Conservation (phyloP, 2,329 filamentous ascomycete genomes). For the Pseudogymnoascus sp. region DNA sequence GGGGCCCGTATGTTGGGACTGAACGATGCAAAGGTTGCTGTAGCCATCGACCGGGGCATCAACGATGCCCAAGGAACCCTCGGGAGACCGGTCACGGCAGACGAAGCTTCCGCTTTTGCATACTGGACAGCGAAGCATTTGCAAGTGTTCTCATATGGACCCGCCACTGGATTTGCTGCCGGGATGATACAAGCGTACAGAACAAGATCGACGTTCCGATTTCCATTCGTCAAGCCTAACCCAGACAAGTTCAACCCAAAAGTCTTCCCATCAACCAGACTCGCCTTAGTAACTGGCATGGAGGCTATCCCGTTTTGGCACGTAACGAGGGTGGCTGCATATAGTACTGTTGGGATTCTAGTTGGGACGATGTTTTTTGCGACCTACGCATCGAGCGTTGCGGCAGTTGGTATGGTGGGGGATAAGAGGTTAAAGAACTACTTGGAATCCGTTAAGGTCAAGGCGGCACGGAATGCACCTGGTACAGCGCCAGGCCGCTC, state of each 20-base stretch:
- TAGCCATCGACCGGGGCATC: slow-evolving; percentile 10
- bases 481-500: slow-evolving; percentile 10
- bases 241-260: slow-evolving; percentile 20
- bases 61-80: slow-evolving; percentile 12
- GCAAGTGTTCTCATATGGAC: slow-evolving; percentile 22
- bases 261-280: slow-evolving; percentile 15
- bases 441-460: slow-evolving; percentile 13
- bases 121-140: slow-evolving; percentile 24
- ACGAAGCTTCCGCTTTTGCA: slow-evolving; percentile 25
- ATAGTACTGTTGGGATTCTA: slow-evolving; percentile 19
- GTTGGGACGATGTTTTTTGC: slow-evolving; percentile 20
- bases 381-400: slow-evolving; percentile 22
- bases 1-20: slow-evolving; percentile 22
- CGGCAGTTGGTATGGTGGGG: slow-evolving; percentile 20
- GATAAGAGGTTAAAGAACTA: slow-evolving; percentile 24
- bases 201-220: slow-evolving; percentile 20
- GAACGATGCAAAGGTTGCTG: slow-evolving; percentile 12
- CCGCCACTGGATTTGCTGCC: slow-evolving; percentile 19
- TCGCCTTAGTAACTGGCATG: slow-evolving; percentile 15
- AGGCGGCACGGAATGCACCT: background rate
- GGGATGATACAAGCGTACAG: slow-evolving; percentile 22
- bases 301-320: slow-evolving; percentile 22
- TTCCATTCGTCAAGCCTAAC: slow-evolving; percentile 27
- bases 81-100: slow-evolving; percentile 19
- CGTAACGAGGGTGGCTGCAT: slow-evolving; percentile 18